Evolutionary conservation across 257 asterid species (phyloP).

Genomic region (Nicotiana tomentosiformis): DNA sequence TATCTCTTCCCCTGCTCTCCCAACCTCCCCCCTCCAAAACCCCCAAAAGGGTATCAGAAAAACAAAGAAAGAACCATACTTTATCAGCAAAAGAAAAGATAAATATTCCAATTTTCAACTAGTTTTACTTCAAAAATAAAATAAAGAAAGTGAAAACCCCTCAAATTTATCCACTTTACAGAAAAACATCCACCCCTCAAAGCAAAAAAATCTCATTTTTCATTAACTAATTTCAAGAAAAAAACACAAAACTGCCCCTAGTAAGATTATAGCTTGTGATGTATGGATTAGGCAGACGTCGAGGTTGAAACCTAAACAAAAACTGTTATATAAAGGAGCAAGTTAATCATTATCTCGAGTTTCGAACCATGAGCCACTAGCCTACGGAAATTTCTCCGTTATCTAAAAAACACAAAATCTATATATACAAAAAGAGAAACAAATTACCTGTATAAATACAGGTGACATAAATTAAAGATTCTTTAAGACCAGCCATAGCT

Average conservation of each 20-base stretch:
- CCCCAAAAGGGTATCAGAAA: not conserved
- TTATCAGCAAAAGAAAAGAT: not conserved
- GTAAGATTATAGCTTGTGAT: too few relatives aligned
- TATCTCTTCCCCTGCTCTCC: not conserved
- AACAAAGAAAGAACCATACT: not conserved
- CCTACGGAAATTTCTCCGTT: too few relatives aligned
- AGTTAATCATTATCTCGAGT: too few relatives aligned
- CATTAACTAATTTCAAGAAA: not conserved
- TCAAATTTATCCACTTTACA: too few relatives aligned
- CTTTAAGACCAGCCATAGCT: constrained; percentile 95
- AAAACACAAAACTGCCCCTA: not conserved
- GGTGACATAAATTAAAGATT: constrained; percentile 83
- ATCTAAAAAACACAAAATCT: too few relatives aligned
- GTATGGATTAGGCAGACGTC: too few relatives aligned
- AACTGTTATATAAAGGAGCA: too few relatives aligned
- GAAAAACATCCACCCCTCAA: too few relatives aligned
- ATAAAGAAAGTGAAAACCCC: too few relatives aligned
- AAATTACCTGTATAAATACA: constrained; percentile 67
- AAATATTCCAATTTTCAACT: not conserved
- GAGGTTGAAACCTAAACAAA: too few relatives aligned
- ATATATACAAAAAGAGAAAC: too few relatives aligned
- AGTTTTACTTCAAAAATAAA: not conserved
- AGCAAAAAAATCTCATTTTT: not conserved
- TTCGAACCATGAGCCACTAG: too few relatives aligned
- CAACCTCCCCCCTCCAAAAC: not conserved